These are phyloP conservation scores for Citrullus mucosospermus DNA, from an alignment of 306 rosid species.

Conservation along the genomic window DNA sequence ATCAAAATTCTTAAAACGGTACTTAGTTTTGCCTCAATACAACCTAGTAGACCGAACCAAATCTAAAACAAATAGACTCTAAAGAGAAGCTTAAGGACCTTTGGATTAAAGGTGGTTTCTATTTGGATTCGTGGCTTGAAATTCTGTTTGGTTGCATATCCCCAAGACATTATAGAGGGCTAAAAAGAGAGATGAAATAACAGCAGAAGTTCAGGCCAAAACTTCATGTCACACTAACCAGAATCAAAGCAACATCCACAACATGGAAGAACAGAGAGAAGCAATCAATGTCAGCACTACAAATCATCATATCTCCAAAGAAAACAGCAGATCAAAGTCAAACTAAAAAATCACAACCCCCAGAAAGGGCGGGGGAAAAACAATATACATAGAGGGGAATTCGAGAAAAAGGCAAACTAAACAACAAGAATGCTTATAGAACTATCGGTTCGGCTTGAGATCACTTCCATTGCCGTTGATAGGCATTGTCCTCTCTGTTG, in stretches of 20 bases:
- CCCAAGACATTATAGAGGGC: background rate
- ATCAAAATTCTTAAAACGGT: too few relatives aligned
- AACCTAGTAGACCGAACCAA: too few relatives aligned
- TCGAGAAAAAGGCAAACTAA: background rate
- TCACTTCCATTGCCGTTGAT: conserved; percentile 17
- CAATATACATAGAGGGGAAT: background rate
- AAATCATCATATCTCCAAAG: background rate
- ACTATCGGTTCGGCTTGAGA: background rate
- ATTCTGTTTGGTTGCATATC: background rate
- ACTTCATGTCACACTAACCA: background rate
- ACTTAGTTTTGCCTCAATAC: too few relatives aligned
- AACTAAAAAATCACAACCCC: background rate
- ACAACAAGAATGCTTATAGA: background rate
- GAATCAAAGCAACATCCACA: background rate
- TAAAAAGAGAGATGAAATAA: background rate
- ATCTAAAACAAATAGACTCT: too few relatives aligned
- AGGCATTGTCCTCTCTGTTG: conserved; percentile 21
- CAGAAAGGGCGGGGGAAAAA: background rate
- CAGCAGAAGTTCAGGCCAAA: background rate
- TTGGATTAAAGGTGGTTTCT: background rate
- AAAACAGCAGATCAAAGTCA: background rate
- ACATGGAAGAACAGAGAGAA: background rate
- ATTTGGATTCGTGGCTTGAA: background rate
- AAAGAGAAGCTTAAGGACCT: too few relatives aligned
- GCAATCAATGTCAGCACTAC: background rate